Conservation (phyloP, 2,329 filamentous ascomycete species). For the Claviceps sp. region DNA sequence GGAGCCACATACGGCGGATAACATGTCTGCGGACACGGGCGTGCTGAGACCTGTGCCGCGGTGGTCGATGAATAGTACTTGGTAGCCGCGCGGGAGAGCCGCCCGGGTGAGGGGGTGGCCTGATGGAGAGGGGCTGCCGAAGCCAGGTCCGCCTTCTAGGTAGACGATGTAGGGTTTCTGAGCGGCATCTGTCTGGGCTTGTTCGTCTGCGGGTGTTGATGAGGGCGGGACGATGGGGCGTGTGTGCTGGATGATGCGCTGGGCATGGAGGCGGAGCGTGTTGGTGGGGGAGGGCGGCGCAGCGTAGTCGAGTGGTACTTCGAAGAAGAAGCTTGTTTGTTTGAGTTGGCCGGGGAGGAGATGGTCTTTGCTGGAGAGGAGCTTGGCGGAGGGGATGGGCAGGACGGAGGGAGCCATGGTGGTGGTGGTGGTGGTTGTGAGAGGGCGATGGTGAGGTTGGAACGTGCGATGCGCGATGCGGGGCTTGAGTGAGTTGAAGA, state of each 20-base stretch:
- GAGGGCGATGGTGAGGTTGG: neutral
- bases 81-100: constrained; percentile 68
- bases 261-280: constrained; percentile 63
- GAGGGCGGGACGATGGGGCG: constrained; percentile 37
- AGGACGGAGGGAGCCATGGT: constrained; percentile 7
- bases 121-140: constrained; percentile 63
- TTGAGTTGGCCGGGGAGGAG: constrained; percentile 49
- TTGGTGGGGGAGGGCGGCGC: constrained; percentile 38
- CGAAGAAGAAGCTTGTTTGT: constrained; percentile 74
- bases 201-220: constrained; percentile 11
- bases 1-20: constrained; percentile 28
- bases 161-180: constrained; percentile 48
- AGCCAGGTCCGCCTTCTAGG: constrained; percentile 77
- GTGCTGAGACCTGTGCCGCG: constrained; percentile 78
- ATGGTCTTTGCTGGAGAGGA: constrained; percentile 30
- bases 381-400: constrained; percentile 22
- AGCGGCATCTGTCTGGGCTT: neutral
- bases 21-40: constrained; percentile 60
- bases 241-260: constrained; percentile 56
- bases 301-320: constrained; percentile 73
- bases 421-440: neutral
- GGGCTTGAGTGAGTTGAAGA: neutral
- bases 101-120: constrained; percentile 56
- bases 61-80: constrained; percentile 79
- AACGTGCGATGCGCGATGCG: neutral